Evolutionary conservation across 2,329 filamentous ascomycete genomes (phyloP).

Genomic region (Fusarium poae): DNA sequence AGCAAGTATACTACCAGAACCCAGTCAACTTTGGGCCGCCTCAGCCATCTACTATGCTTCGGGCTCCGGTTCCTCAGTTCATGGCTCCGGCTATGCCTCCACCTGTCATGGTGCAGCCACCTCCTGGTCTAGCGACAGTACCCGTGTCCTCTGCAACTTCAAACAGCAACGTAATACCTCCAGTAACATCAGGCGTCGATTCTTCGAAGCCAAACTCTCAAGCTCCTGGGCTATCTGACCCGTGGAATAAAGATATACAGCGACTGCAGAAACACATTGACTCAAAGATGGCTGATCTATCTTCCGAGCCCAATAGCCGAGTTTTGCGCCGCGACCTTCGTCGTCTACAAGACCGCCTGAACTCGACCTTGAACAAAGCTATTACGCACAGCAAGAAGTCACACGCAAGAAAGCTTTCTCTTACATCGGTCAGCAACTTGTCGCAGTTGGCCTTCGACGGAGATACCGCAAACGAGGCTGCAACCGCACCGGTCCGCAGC

Average conservation of each 20-base stretch:
- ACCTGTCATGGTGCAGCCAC: conserved; percentile 4
- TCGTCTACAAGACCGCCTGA: conserved; percentile 50
- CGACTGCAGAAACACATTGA: conserved; percentile 49
- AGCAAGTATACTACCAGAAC: conserved; percentile 43
- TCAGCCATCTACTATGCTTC: conserved; percentile 19
- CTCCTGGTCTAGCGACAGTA: not conserved
- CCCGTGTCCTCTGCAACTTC: not conserved
- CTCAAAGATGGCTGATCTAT: conserved; percentile 44
- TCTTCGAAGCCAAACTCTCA: not conserved
- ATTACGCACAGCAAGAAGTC: conserved; percentile 27
- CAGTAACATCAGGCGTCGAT: not conserved
- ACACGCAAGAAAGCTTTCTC: not conserved
- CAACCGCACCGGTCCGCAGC: not conserved
- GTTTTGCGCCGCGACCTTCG: conserved; percentile 45
- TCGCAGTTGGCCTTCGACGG: conserved; percentile 9
- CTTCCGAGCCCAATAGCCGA: conserved; percentile 40
- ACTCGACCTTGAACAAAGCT: conserved; percentile 48
- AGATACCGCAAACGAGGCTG: not conserved
- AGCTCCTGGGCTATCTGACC: conserved; percentile 2
- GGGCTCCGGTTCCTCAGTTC: conserved; percentile 29
- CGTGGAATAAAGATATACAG: conserved; percentile 42
- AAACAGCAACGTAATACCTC: not conserved
- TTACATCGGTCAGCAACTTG: not conserved
- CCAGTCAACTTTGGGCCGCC: conserved; percentile 37
- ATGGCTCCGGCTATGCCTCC: conserved; percentile 2